Percentiles rank a stretch among this genome's conserved stretches.
Conservation (phyloP, 2,329 filamentous ascomycete species). For the Fusarium sublunatum region DNA sequence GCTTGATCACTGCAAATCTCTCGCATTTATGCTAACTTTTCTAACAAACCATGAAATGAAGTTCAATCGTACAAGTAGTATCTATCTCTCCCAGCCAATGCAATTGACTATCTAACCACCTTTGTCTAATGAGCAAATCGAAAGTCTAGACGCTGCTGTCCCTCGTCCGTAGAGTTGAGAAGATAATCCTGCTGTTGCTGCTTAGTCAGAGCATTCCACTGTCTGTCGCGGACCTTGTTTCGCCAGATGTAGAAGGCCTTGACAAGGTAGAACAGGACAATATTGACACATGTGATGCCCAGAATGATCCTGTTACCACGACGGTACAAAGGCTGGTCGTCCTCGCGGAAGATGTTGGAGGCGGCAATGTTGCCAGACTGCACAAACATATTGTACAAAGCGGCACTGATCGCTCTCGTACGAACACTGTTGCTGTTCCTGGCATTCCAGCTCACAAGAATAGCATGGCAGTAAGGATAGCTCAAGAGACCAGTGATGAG, state of each 20-base stretch:
- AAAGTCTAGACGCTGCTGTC: constrained; percentile 66
- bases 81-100: background rate
- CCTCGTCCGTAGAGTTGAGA: constrained; percentile 62
- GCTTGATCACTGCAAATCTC: too few species aligned
- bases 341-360: constrained; percentile 59
- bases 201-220: constrained; percentile 57
- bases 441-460: constrained; percentile 67
- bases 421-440: constrained; percentile 71
- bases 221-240: constrained; percentile 56
- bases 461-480: constrained; percentile 60
- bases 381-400: constrained; percentile 69
- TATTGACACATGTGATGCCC: constrained; percentile 59
- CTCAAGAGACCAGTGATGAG: constrained; percentile 54
- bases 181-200: constrained; percentile 62
- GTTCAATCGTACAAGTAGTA: background rate
- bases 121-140: constrained; percentile 58
- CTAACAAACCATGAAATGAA: background rate
- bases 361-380: constrained; percentile 58
- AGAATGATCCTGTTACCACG: constrained; percentile 63
- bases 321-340: constrained; percentile 64
- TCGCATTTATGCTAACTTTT: background rate
- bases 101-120: background rate
- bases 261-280: constrained; percentile 57
- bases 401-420: constrained; percentile 70
- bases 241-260: constrained; percentile 62